Conservation (phyloP, 2,329 filamentous ascomycete genomes). For the Xylaria sp. region DNA sequence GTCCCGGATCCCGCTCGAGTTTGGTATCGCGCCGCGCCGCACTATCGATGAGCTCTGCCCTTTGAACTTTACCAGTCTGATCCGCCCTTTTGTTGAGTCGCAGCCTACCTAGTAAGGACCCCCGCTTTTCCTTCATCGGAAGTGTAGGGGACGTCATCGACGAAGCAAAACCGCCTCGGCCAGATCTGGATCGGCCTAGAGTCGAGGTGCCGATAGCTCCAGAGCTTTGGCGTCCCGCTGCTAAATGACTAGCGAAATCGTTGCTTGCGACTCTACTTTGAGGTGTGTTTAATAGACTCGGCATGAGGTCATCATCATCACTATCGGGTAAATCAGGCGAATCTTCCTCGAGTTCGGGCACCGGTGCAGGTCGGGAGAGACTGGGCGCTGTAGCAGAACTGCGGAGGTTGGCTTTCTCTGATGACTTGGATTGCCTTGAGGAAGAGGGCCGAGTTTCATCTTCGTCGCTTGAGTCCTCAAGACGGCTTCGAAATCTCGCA, state of each 20-base stretch:
- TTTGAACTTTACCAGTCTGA: constrained; percentile 63
- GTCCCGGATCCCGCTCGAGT: constrained; percentile 67
- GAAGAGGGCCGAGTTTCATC: constrained; percentile 56
- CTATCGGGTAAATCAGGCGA: constrained; percentile 72
- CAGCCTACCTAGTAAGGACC: constrained; percentile 68
- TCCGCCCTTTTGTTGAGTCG: constrained; percentile 71
- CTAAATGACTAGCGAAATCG: constrained; percentile 30
- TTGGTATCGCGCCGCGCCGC: constrained; percentile 71
- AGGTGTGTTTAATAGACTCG: constrained; percentile 45
- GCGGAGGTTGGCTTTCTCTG: constrained; percentile 50
- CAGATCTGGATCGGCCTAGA: constrained; percentile 45
- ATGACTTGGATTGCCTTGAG: constrained; percentile 44
- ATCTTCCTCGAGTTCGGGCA: constrained; percentile 61
- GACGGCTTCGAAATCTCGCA: constrained; percentile 65
- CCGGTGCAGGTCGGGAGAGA: constrained; percentile 68
- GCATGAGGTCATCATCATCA: constrained; percentile 58
- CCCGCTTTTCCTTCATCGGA: constrained; percentile 53
- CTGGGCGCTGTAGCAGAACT: constrained; percentile 49
- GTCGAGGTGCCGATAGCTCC: constrained; percentile 48
- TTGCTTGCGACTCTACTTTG: constrained; percentile 39
- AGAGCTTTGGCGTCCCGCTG: constrained; percentile 39
- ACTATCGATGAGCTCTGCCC: constrained; percentile 64
- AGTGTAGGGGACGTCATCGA: constrained; percentile 41
- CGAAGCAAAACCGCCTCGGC: constrained; percentile 42
- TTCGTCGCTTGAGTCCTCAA: constrained; percentile 79